Conservation (phyloP, 139 green algal genomes). For the Eudorina sp. region DNA sequence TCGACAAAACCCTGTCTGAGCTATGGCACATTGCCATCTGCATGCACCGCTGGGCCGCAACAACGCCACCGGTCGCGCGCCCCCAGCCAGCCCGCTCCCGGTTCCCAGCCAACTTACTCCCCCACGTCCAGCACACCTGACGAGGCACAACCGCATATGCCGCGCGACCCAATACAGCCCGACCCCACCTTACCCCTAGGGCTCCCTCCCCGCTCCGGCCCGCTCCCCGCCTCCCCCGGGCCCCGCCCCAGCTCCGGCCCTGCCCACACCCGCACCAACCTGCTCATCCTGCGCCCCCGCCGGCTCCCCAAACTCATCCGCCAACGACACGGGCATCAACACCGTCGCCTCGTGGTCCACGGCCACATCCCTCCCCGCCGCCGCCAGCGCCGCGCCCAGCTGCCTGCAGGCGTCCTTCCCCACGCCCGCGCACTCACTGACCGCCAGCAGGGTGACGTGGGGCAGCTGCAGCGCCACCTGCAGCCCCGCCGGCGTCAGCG, state of each 20-base stretch:
- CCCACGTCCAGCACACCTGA: too few species aligned
- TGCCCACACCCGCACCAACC: too few species aligned
- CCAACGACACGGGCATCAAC: background rate
- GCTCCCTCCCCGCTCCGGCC: too few species aligned
- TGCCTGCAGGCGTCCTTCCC: background rate
- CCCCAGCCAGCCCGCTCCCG: too few species aligned
- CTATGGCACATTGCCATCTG: too few species aligned
- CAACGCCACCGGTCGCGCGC: too few species aligned
- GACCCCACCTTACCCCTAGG: too few species aligned
- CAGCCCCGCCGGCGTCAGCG: background rate
- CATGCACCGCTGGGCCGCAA: too few species aligned
- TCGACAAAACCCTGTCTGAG: too few species aligned
- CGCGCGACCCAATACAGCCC: too few species aligned
- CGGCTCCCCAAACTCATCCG: conserved; percentile 9
- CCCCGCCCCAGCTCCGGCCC: background rate
- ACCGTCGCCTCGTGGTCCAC: conserved; percentile 14
- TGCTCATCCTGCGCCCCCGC: background rate
- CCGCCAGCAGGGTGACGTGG: background rate
- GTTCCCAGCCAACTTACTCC: too few species aligned
- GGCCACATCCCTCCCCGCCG: conserved; percentile 1
- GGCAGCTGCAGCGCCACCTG: background rate
- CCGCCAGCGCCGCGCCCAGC: conserved; percentile 19
- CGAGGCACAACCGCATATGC: too few species aligned
- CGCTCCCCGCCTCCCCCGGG: background rate
- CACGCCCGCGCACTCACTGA: background rate